Base-by-base conservation (phyloP, 2,329 filamentous ascomycete species). In the Lecanicillium sp. region DNA sequence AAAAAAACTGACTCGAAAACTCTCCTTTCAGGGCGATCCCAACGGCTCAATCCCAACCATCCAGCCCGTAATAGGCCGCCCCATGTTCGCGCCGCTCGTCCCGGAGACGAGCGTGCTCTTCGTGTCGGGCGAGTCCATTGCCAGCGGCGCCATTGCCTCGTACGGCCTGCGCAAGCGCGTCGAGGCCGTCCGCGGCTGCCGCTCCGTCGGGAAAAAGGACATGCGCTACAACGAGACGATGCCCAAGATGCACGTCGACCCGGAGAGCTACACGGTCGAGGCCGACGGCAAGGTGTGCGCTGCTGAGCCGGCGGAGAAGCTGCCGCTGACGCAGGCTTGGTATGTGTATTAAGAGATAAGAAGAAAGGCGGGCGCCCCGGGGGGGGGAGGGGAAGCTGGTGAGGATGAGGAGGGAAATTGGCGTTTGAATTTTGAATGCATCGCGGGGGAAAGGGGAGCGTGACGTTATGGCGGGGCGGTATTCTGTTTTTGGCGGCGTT, bases 201-300 rank as follows among this genome's bases (percentile, higher is more conserved):
- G 89, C 42, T 74, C 60, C 22, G 73, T 95, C 32, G 71, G 81
- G 29, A 96, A 96, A 72, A 71, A 63, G 51, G 85, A 96, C 60
- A 95, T 96, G 88, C 88, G 87, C 55, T 88, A 79, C 61, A 96
- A 96, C 59, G 79, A 88, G 54, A 63, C 64, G 39, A 87, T 79
- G 77, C 90, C 90, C 13, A 78, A 73, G 65, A 96, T 97, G 86
- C 79, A 70, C 52, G 89, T 97, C 44, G 89, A 97, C 59, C 85
- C 90, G 5, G 90, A 97, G 71, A 81, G 76, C 53, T 97, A 96
- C 65, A 75, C 70, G 13, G 89, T 96, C 18, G 81, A 90, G 65
- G 89, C 89, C 2, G 87, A 95, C 61, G 88, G 86, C 0, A 62
- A 75, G 59, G 66, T 80, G 27, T 89, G 84, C 55, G 72, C 67